Evolutionary conservation across 495 filamentous ascomycete species (phyloP).

Genomic region (Staphylotrichum longicolle): DNA sequence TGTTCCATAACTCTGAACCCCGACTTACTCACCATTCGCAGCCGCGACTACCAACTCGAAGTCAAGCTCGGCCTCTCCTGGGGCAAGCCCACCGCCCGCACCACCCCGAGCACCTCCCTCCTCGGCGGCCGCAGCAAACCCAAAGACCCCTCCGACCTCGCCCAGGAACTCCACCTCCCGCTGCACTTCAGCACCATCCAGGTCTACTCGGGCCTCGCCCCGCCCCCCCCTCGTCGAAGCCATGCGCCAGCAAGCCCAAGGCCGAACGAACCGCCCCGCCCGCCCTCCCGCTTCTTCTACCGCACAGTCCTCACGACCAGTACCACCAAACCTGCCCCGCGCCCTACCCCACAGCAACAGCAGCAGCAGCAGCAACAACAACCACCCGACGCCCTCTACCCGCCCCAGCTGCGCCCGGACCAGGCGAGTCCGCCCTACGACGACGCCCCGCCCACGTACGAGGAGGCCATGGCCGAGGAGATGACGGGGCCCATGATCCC

Average conservation of each 20-base stretch:
- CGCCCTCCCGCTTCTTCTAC: conserved; percentile 18
- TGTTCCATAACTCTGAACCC: background rate
- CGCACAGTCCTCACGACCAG: conserved; percentile 13
- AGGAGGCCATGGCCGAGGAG: conserved; percentile 84
- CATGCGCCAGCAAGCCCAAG: conserved; percentile 41
- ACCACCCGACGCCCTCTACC: conserved; percentile 44
- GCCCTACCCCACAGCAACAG: conserved; percentile 17
- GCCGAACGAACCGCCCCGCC: conserved; percentile 5
- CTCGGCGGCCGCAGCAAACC: conserved; percentile 12
- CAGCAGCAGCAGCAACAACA: conserved; percentile 13
- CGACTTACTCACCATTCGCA: conserved; percentile 9
- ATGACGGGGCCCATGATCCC: conserved; percentile 50
- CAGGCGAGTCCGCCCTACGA: conserved; percentile 49
- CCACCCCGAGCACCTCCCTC: conserved; percentile 6
- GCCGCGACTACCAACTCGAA: conserved; percentile 76
- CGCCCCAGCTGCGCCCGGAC: conserved; percentile 45
- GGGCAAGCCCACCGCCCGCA: conserved; percentile 33
- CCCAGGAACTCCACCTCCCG: conserved; percentile 70
- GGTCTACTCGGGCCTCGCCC: conserved; percentile 88
- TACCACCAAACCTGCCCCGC: conserved; percentile 24
- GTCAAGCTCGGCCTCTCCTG: conserved; percentile 70
- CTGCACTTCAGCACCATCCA: conserved; percentile 69
- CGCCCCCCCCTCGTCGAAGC: conserved; percentile 71
- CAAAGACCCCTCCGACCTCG: conserved; percentile 41
- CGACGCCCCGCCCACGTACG: conserved; percentile 76